Evolutionary conservation across 2,329 filamentous ascomycete species (phyloP).

Genomic region (Achaetomium macrosporum): DNA sequence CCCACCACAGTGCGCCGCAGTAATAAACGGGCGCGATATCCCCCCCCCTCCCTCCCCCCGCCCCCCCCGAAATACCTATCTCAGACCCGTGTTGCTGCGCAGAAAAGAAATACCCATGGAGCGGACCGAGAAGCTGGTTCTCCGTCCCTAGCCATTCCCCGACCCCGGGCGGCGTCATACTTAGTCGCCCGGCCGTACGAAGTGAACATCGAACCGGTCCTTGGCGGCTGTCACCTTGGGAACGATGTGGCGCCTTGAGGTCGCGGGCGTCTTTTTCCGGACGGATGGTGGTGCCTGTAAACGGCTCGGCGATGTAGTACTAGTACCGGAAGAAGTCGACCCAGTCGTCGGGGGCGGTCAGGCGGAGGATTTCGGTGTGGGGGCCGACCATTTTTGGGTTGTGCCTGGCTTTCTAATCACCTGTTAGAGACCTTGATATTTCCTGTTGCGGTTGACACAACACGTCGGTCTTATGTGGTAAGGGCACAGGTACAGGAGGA

Average conservation of each 20-base stretch:
- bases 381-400: constrained; percentile 50
- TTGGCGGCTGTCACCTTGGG: constrained; percentile 51
- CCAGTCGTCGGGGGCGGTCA: constrained; percentile 54
- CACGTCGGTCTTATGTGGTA: not conserved
- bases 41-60: no score
- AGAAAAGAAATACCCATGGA: constrained; percentile 47
- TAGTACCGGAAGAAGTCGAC: constrained; percentile 56
- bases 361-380: constrained; percentile 48
- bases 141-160: constrained; percentile 38
- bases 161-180: constrained; percentile 39
- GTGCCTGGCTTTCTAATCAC: constrained; percentile 40
- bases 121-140: constrained; percentile 33
- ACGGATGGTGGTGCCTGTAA: no score
- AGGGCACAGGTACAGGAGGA: constrained; percentile 33
- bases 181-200: constrained; percentile 32
- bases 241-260: constrained; percentile 42
- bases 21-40: constrained; percentile 43
- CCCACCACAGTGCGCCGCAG: constrained; percentile 40
- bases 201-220: constrained; percentile 49
- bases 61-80: constrained; percentile 40
- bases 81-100: constrained; percentile 43
- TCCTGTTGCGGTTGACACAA: no score
- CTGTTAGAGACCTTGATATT: not conserved
- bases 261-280: constrained; percentile 49
- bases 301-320: constrained; percentile 42